These are phyloP conservation scores for Torulaspora delbrueckii DNA, from an alignment of 805 yeast species.

Conservation along the genomic window DNA sequence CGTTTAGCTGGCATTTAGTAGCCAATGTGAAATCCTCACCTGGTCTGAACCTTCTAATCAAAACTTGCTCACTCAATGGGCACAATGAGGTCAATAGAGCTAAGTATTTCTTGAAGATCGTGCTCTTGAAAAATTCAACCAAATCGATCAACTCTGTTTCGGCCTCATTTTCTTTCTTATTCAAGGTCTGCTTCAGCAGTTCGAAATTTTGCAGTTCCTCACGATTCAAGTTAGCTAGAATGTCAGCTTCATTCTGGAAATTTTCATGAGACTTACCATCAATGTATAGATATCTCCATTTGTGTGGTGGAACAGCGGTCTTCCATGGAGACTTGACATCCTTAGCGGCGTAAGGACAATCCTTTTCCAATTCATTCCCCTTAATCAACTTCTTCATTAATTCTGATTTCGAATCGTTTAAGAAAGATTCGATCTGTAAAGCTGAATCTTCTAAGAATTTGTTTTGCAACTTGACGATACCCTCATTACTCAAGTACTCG, in stretches of 20 bases:
- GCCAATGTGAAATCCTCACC: constrained; percentile 93
- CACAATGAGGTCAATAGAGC: constrained; percentile 54
- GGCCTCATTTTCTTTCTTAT: constrained; percentile 31
- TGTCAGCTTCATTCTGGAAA: constrained; percentile 29
- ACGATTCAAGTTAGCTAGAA: constrained; percentile 33
- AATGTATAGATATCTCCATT: constrained; percentile 78
- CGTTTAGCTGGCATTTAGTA: constrained; percentile 46
- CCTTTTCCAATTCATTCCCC: constrained; percentile 53
- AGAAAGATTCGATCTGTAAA: constrained; percentile 58
- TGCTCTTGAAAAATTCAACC: constrained; percentile 53
- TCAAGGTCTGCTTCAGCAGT: constrained; percentile 24
- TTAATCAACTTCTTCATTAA: constrained; percentile 46
- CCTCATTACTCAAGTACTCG: constrained; percentile 39
- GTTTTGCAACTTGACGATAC: constrained; percentile 42
- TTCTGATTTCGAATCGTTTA: constrained; percentile 51
- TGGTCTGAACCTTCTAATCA: constrained; percentile 86
- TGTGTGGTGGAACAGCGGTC: constrained; percentile 88
- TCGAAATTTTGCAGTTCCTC: constrained; percentile 56
- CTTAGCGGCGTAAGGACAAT: constrained; percentile 50
- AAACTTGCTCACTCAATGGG: constrained; percentile 58
- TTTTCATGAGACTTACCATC: constrained; percentile 52
- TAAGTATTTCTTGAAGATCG: constrained; percentile 67
- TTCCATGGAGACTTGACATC: constrained; percentile 78
- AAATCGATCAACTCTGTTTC: constrained; percentile 45
- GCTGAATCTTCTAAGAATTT: constrained; percentile 64